Conservation (phyloP, 2,329 filamentous ascomycete genomes). For the Fusarium chlamydosporum region DNA sequence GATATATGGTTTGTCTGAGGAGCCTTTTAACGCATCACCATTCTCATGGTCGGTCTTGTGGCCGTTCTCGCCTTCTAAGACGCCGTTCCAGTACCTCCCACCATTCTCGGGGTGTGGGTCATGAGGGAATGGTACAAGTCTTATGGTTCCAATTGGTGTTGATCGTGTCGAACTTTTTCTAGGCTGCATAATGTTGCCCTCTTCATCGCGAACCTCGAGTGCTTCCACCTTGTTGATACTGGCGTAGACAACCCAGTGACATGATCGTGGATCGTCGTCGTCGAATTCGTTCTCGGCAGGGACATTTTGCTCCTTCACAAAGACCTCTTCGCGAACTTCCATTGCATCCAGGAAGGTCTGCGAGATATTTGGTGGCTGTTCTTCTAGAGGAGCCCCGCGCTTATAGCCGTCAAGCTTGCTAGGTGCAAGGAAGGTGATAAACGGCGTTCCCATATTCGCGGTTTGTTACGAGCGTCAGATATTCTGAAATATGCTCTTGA, state of each 20-base stretch:
- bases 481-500: neutral
- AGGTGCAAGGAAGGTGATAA: conserved; percentile 64
- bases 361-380: conserved; percentile 65
- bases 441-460: conserved; percentile 63
- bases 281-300: conserved; percentile 81
- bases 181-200: conserved; percentile 59
- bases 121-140: conserved; percentile 86
- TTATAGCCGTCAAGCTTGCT: conserved; percentile 65
- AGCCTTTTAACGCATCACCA: conserved; percentile 5
- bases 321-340: conserved; percentile 72
- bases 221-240: conserved; percentile 66
- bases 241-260: conserved; percentile 90
- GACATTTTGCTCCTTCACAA: conserved; percentile 71
- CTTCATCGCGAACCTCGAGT: conserved; percentile 61
- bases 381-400: conserved; percentile 55
- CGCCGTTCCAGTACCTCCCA: conserved; percentile 63
- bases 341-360: conserved; percentile 73
- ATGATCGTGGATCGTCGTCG: conserved; percentile 81
- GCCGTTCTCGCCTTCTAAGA: conserved; percentile 52
- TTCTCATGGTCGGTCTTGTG: neutral
- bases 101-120: conserved; percentile 70
- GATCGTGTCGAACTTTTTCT: conserved; percentile 61
- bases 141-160: conserved; percentile 78
- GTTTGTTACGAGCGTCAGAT: neutral
- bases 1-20: conserved; percentile 41